A percentile compares a stretch with the other conserved stretches of the same genome.
Conservation (phyloP, 2,329 filamentous ascomycete species). For the Exserohilum turcica region DNA sequence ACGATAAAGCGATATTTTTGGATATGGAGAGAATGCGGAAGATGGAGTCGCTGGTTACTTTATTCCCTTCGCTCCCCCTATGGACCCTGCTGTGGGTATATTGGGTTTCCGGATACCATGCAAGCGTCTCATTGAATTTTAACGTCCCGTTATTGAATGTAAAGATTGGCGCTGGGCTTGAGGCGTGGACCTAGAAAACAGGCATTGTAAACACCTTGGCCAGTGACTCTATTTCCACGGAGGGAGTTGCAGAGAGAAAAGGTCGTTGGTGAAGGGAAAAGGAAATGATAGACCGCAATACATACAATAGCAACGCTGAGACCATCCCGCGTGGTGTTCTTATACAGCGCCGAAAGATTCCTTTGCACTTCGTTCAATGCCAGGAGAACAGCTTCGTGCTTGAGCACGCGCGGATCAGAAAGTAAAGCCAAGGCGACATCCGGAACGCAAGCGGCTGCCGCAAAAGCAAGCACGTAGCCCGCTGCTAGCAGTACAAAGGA, state of each 20-base stretch:
- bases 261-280: no score
- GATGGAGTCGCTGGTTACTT: constrained; percentile 37
- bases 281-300: background rate
- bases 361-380: constrained; percentile 31
- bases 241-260: no score
- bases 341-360: constrained; percentile 25
- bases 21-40: constrained; percentile 39
- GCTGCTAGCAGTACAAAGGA: constrained; percentile 1
- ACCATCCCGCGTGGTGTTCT: constrained; percentile 34
- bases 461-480: constrained; percentile 1
- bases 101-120: no score
- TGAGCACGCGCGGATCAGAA: constrained; percentile 20
- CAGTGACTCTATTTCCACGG: no score
- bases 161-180: constrained; percentile 21
- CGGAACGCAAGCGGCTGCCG: constrained; percentile 29
- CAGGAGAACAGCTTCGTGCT: constrained; percentile 28
- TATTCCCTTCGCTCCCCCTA: constrained; percentile 3
- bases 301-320: constrained; percentile 39
- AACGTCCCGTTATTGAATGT: constrained; percentile 37
- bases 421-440: constrained; percentile 30
- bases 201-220: no score
- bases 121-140: constrained; percentile 38
- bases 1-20: constrained; percentile 36
- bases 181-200: constrained; percentile 36
- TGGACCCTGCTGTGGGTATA: no score